A percentile compares a stretch with the other conserved stretches of the same genome.
phyloP scores from a whole-genome alignment of 352 stramenopile species.

The Pythium grandisporangium region DNA sequence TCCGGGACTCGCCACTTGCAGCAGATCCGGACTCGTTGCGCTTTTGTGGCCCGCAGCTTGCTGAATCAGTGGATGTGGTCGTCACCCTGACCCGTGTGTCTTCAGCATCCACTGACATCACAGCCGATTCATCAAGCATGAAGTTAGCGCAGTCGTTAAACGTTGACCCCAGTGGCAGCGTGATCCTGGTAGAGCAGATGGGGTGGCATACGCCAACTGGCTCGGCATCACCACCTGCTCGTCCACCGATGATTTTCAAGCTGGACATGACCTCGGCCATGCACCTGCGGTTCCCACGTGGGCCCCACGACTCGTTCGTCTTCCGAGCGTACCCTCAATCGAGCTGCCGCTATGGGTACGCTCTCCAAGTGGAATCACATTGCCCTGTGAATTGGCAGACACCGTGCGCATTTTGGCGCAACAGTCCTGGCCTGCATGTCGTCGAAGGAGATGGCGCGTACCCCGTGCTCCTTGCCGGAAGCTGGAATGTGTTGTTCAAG shows the following conservation, averaged over 20 bases:
- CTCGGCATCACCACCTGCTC: too few species aligned
- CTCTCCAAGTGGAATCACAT: conserved; percentile 39
- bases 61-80: background rate
- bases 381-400: conserved; percentile 27
- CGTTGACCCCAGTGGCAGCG: conserved; percentile 34
- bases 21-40: too few species aligned
- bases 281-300: conserved; percentile 15
- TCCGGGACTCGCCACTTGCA: too few species aligned
- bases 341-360: conserved; percentile 42
- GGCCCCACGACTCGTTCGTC: conserved; percentile 8
- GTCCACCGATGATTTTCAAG: conserved; percentile 17
- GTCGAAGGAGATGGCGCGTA: conserved; percentile 35
- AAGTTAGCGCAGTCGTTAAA: conserved; percentile 10
- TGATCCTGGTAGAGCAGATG: conserved; percentile 35
- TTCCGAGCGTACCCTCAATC: conserved; percentile 43
- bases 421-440: conserved; percentile 28
- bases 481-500: conserved; percentile 62
- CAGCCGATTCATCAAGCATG: background rate
- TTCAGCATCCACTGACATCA: background rate
- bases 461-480: conserved; percentile 24
- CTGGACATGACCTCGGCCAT: conserved; percentile 28
- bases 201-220: too few species aligned
- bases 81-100: background rate
- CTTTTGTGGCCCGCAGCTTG: too few species aligned
- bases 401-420: conserved; percentile 35